Evolutionary conservation across 2,329 filamentous ascomycete species (phyloP), one percentile per base, ranked within the genome.

Genomic region (Fusarium secorum): DNA sequence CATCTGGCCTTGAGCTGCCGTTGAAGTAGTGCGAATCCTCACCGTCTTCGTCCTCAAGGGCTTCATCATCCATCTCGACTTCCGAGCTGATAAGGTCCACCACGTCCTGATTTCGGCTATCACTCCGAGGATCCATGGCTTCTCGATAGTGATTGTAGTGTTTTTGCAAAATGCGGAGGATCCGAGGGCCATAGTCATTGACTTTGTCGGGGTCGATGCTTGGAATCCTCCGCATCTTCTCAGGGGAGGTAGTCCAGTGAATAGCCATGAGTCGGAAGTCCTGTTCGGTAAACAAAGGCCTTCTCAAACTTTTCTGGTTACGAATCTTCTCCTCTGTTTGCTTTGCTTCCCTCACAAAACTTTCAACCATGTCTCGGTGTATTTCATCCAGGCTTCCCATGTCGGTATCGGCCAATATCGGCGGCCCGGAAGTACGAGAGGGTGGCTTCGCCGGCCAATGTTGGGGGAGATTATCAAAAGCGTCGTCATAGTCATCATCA

Each of bases 221-320:
- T 0, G 85, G 85, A 52, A 95, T 91, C 13, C 80, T 79, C 35
- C 81, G 82, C 89, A 96, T 92, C 62, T 89, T 83, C 20, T 87
- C 85, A 14, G 88, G 75, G 13, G 84, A 88, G 11, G 83, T 84
- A 2, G 92, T 92, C 84, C 92, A 91, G 36, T 84, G 80, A 53
- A 94, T 88, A 17, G 88, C 90, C 91, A 96, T 95, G 72, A 91
- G 87, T 38, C 90, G 88, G 54, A 94, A 85, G 18, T 93, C 85
- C 26, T 84, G 85, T 66, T 94, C 90, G 0, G 89, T 90, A 77
- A 96, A 96, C 1, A 91, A 82, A 7, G 87, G 85, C 26, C 84
- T 83, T 13, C 88, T 85, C 35, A 91, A 79, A 8, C 84, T 83
- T 54, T 88, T 87, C 28, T 83, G 83, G 68, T 89, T 87, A 73